A percentile compares a stretch with the other conserved stretches of the same genome.
phyloP scores from a whole-genome alignment of 306 rosid genomes.

The Trifolium pratense region DNA sequence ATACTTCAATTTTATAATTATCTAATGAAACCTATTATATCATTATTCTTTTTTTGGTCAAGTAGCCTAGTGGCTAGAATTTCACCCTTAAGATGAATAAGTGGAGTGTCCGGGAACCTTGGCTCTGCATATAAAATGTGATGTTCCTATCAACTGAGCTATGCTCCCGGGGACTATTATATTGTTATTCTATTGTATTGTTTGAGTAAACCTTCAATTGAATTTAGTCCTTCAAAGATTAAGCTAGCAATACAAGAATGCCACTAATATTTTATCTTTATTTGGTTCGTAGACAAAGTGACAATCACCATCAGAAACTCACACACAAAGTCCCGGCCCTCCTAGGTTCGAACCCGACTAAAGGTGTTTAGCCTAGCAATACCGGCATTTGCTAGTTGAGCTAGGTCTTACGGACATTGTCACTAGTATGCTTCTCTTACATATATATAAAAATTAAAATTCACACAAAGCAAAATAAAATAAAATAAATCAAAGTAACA shows the following conservation, averaged over 20 bases:
- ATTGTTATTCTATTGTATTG: not conserved
- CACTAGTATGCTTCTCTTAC: not conserved
- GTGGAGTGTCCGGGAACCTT: too few species aligned
- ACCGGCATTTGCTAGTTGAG: not conserved
- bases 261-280: not conserved
- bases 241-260: not conserved
- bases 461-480: not conserved
- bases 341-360: not conserved
- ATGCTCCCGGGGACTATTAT: not conserved
- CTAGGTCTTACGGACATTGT: not conserved
- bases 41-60: too few species aligned
- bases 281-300: not conserved
- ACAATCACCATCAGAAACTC: not conserved
- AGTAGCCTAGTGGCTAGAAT: too few species aligned
- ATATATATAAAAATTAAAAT: not conserved
- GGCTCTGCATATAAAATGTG: too few species aligned
- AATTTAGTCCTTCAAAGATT: not conserved
- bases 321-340: not conserved
- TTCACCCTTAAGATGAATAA: too few species aligned
- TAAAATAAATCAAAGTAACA: not conserved
- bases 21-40: slow-evolving; percentile 10
- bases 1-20: not conserved
- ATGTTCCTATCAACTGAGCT: too few species aligned
- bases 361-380: not conserved
- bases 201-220: not conserved